Base-by-base conservation (phyloP, 1,284 basidiomycete species). In the Somion occarium region DNA sequence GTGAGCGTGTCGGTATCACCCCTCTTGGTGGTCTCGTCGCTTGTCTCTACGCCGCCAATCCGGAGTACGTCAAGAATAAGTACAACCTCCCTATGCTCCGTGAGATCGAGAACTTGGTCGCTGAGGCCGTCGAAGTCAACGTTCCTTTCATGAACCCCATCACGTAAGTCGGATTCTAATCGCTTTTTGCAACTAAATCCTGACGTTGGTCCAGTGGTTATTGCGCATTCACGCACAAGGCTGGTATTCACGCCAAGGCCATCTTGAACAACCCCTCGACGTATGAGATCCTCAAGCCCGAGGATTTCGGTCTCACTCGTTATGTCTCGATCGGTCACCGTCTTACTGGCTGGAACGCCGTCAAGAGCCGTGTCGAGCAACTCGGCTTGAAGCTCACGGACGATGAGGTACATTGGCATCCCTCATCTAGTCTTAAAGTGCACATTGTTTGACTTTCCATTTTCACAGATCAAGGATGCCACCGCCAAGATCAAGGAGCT, bases 221-320 rank as follows among this genome's bases (percentile, higher is more conserved):
- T 76, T 99, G 97, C 68, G 97, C 97, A 18, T 99, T 99, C 77
- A 99, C 97, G 23, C 97, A 99, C 87, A 99, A 99, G 86, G 97
- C 97, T 26, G 97, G 97, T 71, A 99, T 99, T 61, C 97, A 99
- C 72, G 97, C 97, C 75, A 99, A 99, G 82, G 97, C 97, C 39
- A 99, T 99, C 71, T 83, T 99, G 52, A 98, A 98, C 78, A 99
- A 99, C 81, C 97, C 97, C 1, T 93, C 90, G 64, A 99, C 97
- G 9, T 99, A 99, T 73, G 93, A 97, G 74, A 94, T 96, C 71
- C 80, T 93, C 72, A 97, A 91, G 85, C 97, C 93, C 46, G 93
- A 96, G 70, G 96, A 99, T 76, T 99, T 99, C 67, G 96, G 96
- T 62, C 83, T 99, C 69, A 94, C 88, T 23, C 87, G 97, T 65